phyloP scores from a whole-genome alignment of 2,329 filamentous ascomycete genomes.

The Blastomyces gilchristii region DNA sequence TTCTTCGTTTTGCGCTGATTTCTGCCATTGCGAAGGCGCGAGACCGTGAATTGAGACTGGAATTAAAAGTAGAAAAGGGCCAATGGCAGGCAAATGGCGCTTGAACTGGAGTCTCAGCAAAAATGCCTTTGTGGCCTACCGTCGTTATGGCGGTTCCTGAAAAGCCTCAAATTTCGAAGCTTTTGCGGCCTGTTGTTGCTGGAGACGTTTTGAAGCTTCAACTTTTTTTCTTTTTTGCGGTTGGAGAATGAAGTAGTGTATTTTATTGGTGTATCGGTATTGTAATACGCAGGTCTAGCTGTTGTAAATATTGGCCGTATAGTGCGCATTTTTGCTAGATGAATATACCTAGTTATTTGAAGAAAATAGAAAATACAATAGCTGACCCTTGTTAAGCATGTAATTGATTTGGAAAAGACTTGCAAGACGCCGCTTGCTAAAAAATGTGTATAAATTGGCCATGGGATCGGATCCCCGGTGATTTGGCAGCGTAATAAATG shows the following conservation, averaged over 20 bases:
- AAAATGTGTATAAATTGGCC: neutral
- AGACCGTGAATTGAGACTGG: neutral
- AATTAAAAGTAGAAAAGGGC: neutral
- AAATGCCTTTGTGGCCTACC: neutral
- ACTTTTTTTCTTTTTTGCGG: neutral
- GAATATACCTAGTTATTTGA: no score
- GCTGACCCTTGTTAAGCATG: no score
- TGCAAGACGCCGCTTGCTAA: no score
- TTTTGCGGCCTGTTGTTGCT: neutral
- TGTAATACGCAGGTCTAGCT: neutral
- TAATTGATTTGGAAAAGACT: no score
- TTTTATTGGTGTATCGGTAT: neutral
- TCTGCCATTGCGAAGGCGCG: conserved; percentile 22
- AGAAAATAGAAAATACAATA: no score
- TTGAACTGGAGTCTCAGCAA: neutral
- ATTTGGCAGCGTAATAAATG: neutral
- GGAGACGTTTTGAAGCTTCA: conserved; percentile 4
- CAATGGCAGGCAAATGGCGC: neutral
- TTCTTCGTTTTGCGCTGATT: conserved; percentile 37
- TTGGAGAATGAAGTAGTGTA: neutral
- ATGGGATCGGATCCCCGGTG: neutral
- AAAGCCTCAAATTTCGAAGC: neutral
- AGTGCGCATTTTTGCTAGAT: no score
- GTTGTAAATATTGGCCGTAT: no score
- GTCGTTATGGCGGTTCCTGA: neutral